These are phyloP conservation scores for Colletotrichum sojae DNA, from an alignment of 2,329 filamentous ascomycete genomes.

Conservation along the genomic window DNA sequence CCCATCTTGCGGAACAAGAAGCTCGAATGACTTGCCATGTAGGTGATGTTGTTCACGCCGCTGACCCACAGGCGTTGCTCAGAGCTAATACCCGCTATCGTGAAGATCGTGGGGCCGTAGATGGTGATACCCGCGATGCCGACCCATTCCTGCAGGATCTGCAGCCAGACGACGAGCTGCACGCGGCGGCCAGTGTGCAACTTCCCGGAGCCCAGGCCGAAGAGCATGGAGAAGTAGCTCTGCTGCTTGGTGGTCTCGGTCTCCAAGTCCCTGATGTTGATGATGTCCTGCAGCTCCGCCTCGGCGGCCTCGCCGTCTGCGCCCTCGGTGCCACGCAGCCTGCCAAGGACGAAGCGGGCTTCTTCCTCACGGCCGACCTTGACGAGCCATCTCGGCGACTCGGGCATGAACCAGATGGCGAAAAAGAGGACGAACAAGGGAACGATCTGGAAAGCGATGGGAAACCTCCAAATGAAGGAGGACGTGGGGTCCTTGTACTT, in stretches of 20 bases:
- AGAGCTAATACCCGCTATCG: conserved; percentile 75
- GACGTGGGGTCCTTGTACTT: conserved; percentile 65
- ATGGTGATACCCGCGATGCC: conserved; percentile 80
- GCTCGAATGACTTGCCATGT: conserved; percentile 54
- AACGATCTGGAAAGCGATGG: conserved; percentile 78
- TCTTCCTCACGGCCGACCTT: conserved; percentile 78
- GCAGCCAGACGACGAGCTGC: conserved; percentile 79
- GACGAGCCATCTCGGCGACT: conserved; percentile 77
- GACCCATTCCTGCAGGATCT: conserved; percentile 80
- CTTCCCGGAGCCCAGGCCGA: conserved; percentile 75
- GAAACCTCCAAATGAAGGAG: conserved; percentile 76
- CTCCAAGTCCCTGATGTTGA: conserved; percentile 67
- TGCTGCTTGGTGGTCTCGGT: conserved; percentile 69
- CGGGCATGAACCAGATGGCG: conserved; percentile 77
- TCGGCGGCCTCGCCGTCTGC: conserved; percentile 62
- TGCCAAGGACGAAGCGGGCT: conserved; percentile 74
- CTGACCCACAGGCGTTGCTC: conserved; percentile 75
- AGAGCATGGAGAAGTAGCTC: conserved; percentile 76
- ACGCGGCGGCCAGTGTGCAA: conserved; percentile 77
- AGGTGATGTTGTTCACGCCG: conserved; percentile 66
- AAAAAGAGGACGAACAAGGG: conserved; percentile 71
- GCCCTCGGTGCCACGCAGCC: conserved; percentile 71
- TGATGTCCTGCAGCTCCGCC: conserved; percentile 78
- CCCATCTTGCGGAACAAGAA: neutral
- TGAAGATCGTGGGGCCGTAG: conserved; percentile 71